phyloP scores from a whole-genome alignment of 495 filamentous ascomycete genomes.

The Bacidia gigantensis region DNA sequence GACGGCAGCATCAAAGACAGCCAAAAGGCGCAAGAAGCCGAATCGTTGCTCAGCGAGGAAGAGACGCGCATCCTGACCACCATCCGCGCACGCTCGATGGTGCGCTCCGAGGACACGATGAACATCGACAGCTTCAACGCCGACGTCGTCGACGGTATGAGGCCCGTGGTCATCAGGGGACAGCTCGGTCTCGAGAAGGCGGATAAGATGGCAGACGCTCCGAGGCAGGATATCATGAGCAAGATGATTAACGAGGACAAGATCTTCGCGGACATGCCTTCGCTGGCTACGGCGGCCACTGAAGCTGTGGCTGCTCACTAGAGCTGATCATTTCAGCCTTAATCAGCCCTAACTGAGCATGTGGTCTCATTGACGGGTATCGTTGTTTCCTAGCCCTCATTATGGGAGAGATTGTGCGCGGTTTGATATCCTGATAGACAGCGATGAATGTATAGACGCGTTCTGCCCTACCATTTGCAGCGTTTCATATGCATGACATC shows the following conservation, averaged over 20 bases:
- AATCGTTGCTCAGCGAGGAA: constrained; percentile 12
- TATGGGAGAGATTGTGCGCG: too few relatives aligned
- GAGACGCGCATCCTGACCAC: constrained; percentile 23
- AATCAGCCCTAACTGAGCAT: too few relatives aligned
- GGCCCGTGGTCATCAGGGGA: constrained; percentile 22
- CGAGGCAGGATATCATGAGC: not conserved
- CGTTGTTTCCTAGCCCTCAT: too few relatives aligned
- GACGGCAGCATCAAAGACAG: not conserved
- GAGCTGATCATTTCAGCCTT: too few relatives aligned
- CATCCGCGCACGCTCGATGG: constrained; percentile 20
- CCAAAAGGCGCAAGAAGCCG: not conserved
- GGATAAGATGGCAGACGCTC: not conserved
- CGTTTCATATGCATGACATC: too few relatives aligned
- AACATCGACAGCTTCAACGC: constrained; percentile 24
- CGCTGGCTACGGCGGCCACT: too few relatives aligned
- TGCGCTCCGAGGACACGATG: constrained; percentile 20
- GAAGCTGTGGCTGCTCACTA: too few relatives aligned
- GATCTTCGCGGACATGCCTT: too few relatives aligned
- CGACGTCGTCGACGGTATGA: constrained; percentile 26
- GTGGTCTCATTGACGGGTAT: too few relatives aligned
- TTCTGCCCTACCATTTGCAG: too few relatives aligned
- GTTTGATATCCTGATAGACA: too few relatives aligned
- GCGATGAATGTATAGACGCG: too few relatives aligned
- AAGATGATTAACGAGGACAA: not conserved
- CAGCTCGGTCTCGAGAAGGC: constrained; percentile 20